A percentile compares a stretch with the other conserved stretches of the same genome.
These are phyloP conservation scores for Dissophora ornata DNA, from an alignment of 192 early-diverging fungal species.

Conservation along the genomic window DNA sequence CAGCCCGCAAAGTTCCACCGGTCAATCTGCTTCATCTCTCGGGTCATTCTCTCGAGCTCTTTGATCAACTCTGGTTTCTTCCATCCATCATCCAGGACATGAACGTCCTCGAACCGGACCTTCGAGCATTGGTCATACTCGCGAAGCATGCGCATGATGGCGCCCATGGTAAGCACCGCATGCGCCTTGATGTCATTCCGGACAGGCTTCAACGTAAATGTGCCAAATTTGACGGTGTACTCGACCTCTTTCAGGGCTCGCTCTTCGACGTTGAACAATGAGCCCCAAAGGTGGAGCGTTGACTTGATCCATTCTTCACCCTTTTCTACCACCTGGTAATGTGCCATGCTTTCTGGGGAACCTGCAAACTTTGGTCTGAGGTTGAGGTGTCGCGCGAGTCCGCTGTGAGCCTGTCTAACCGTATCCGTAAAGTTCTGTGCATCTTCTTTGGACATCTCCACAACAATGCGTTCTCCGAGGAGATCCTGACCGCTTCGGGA, in stretches of 20 bases:
- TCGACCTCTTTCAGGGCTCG: constrained; percentile 10
- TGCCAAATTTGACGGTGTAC: constrained; percentile 8
- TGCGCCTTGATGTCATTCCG: constrained; percentile 16
- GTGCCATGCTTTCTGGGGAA: not conserved
- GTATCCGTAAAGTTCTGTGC: not conserved
- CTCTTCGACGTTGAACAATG: constrained; percentile 19
- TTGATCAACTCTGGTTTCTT: constrained; percentile 35
- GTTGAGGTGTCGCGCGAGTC: constrained; percentile 16
- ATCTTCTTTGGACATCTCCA: constrained; percentile 18
- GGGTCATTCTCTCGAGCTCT: constrained; percentile 35
- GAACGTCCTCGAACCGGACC: constrained; percentile 30
- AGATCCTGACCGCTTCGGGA: constrained; percentile 23
- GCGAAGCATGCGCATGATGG: constrained; percentile 37
- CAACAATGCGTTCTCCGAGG: constrained; percentile 14
- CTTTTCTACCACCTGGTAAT: not conserved
- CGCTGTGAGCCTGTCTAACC: constrained; percentile 14
- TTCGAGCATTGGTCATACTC: constrained; percentile 38
- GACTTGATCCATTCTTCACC: constrained; percentile 14
- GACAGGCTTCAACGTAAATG: constrained; percentile 23
- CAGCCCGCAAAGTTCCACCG: constrained; percentile 50
- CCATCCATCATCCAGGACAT: constrained; percentile 37
- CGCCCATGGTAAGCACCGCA: constrained; percentile 8
- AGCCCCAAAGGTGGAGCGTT: constrained; percentile 21
- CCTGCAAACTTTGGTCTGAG: constrained; percentile 20
- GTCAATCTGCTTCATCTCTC: constrained; percentile 41